Evolutionary conservation across 805 yeast genomes (phyloP).

Genomic region (Saturnispora besseyi): DNA sequence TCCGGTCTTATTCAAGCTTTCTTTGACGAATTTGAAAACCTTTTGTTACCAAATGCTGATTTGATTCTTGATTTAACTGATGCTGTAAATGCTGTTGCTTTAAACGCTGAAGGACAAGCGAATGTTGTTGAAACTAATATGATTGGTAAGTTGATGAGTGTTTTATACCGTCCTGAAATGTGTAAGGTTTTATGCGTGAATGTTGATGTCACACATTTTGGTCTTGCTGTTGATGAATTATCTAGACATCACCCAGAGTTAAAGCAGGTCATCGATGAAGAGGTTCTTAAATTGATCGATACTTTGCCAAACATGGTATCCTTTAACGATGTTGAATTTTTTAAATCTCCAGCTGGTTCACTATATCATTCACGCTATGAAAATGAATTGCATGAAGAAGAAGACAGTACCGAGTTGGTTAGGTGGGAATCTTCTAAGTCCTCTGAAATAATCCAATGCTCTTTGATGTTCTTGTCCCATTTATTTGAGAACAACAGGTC

Average conservation of each 20-base stretch:
- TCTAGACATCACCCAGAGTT: constrained; percentile 76
- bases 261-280: constrained; percentile 46
- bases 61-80: constrained; percentile 58
- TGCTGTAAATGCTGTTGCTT: constrained; percentile 71
- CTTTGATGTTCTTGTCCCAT: constrained; percentile 41
- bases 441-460: constrained; percentile 41
- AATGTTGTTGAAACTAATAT: constrained; percentile 38
- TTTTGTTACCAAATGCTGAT: constrained; percentile 50
- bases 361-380: constrained; percentile 37
- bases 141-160: constrained; percentile 37
- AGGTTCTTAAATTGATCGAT: constrained; percentile 37
- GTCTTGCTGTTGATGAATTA: constrained; percentile 66
- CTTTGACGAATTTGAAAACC: constrained; percentile 44
- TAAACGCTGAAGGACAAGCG: constrained; percentile 63
- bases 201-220: constrained; percentile 48
- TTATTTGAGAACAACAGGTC: constrained; percentile 44
- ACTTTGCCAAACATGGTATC: constrained; percentile 33
- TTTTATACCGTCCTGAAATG: constrained; percentile 39
- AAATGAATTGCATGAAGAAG: constrained; percentile 33
- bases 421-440: constrained; percentile 47
- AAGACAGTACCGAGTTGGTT: constrained; percentile 30
- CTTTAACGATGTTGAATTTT: constrained; percentile 37
- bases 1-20: constrained; percentile 62
- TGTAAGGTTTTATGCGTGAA: constrained; percentile 47
- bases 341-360: constrained; percentile 31